Evolutionary conservation across 2,329 filamentous ascomycete species (phyloP).

Genomic region (Fusarium bactridioides): DNA sequence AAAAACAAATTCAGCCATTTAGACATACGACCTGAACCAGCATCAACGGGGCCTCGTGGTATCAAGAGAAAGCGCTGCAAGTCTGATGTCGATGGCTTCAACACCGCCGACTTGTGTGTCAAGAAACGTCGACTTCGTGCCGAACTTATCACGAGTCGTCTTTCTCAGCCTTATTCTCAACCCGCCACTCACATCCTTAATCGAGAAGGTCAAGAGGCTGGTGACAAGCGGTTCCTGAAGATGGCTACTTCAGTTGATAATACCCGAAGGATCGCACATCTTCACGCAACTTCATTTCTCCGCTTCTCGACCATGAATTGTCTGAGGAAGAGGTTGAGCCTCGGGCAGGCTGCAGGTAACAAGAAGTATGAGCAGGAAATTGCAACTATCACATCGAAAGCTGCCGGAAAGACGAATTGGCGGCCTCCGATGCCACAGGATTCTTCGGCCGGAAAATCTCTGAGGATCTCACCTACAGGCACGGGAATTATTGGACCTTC

Average conservation of each 20-base stretch:
- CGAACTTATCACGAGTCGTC: slow-evolving; percentile 72
- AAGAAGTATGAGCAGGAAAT: slow-evolving; percentile 42
- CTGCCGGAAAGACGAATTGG: slow-evolving; percentile 32
- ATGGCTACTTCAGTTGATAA: slow-evolving; percentile 54
- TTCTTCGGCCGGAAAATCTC: slow-evolving; percentile 30
- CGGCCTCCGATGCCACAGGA: slow-evolving; percentile 35
- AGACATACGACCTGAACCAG: slow-evolving; percentile 3
- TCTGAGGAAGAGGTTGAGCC: slow-evolving; percentile 56
- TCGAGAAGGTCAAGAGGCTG: slow-evolving; percentile 57
- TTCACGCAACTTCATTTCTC: slow-evolving; percentile 62
- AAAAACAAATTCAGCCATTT: slow-evolving; percentile 10
- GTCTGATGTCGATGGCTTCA: slow-evolving; percentile 67
- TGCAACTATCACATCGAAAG: slow-evolving; percentile 29
- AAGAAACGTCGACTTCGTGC: slow-evolving; percentile 75
- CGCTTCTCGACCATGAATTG: slow-evolving; percentile 73
- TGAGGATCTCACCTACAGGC: slow-evolving; percentile 17
- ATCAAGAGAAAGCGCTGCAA: slow-evolving; percentile 60
- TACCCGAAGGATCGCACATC: slow-evolving; percentile 50
- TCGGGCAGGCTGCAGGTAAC: slow-evolving; percentile 41
- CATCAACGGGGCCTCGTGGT: slow-evolving; percentile 12
- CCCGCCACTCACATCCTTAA: slow-evolving; percentile 75
- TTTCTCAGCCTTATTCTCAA: slow-evolving; percentile 73
- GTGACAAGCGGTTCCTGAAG: slow-evolving; percentile 59
- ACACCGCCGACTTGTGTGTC: slow-evolving; percentile 57
- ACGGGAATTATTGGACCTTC: slow-evolving; percentile 15